phyloP scores from a whole-genome alignment of 2,329 filamentous ascomycete species.

The Fusarium phyllophilum region DNA sequence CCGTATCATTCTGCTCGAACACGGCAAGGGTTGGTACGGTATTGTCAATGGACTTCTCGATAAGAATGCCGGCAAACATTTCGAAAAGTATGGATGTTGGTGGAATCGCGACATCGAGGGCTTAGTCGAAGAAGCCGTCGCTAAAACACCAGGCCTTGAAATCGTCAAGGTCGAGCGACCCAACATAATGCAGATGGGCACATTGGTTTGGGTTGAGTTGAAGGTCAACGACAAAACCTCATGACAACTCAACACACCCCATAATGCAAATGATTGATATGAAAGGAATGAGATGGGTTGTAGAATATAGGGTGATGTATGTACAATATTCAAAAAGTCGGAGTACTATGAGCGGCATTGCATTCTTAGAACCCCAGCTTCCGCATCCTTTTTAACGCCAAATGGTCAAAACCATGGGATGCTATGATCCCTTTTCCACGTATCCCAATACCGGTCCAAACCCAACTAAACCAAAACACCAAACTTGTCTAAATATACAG shows the following conservation, averaged over 20 bases:
- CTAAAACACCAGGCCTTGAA: constrained; percentile 63
- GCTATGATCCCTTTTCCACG: constrained; percentile 32
- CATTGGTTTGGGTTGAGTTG: constrained; percentile 68
- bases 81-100: constrained; percentile 72
- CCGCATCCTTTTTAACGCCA: constrained; percentile 35
- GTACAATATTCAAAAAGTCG: constrained; percentile 38
- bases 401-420: constrained; percentile 30
- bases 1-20: constrained; percentile 70
- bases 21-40: constrained; percentile 66
- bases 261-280: background rate
- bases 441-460: constrained; percentile 36
- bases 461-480: constrained; percentile 37
- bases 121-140: constrained; percentile 62
- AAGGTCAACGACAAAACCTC: constrained; percentile 48
- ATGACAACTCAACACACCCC: constrained; percentile 3
- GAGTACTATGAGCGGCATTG: constrained; percentile 44
- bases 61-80: constrained; percentile 64
- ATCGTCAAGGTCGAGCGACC: constrained; percentile 65
- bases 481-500: constrained; percentile 47
- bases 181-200: constrained; percentile 64
- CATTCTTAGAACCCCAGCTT: constrained; percentile 33
- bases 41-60: constrained; percentile 68
- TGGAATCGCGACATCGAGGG: constrained; percentile 72
- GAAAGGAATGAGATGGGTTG: constrained; percentile 34
- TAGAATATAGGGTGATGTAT: constrained; percentile 42